Base-by-base conservation (phyloP, 129 eudicot species). In the Apium graveolens region DNA sequence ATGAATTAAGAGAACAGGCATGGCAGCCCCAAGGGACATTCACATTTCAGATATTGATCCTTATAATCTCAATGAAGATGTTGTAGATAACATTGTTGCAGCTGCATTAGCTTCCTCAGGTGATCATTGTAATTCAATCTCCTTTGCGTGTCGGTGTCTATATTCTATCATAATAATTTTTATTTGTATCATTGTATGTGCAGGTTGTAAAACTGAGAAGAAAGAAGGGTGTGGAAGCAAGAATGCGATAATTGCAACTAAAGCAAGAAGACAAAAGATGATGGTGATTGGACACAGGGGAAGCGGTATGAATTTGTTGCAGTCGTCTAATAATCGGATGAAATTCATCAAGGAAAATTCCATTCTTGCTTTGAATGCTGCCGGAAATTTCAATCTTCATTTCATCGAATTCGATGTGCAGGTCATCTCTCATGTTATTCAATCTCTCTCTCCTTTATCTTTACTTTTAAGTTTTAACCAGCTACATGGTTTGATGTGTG, bases 401-500 rank as follows among this genome's bases (percentile, higher is more conserved):
- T 94, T 73, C 80, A 76, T 94, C 62, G 97, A 94, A 83, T 94
- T 94, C 74, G 98, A 94, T 77, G 97, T 94, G 87, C 98, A 94
- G 93, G 98, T 91, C 78, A 46, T 35, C 53, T 5, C 65, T 34
- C 34, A 5, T 48, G 51, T 34, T 1, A 8, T 65, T 0, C 9
- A 68, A 34, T 27, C 20, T 10, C 17, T 48, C 18, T 48, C 53
- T 0, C 10, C 44, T 41, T 41, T 41, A 41, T 41, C 44, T 41
- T 41, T 11, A 41, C 44, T 41, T 41, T 41, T 4, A 39, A 39
- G 38, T 35, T 35, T 5, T 35, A 1, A 35, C 37, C 37, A 35
- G 11, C 37, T 27, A 5, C 70, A 27, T 11, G 29, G 10, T 57
- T 57, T 57, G 66, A 37, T 82, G 29, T 48, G 53, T 48, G 3